Evolutionary conservation across 768 basidiomycete genomes (phyloP).

Genomic region (Suillus paluster): DNA sequence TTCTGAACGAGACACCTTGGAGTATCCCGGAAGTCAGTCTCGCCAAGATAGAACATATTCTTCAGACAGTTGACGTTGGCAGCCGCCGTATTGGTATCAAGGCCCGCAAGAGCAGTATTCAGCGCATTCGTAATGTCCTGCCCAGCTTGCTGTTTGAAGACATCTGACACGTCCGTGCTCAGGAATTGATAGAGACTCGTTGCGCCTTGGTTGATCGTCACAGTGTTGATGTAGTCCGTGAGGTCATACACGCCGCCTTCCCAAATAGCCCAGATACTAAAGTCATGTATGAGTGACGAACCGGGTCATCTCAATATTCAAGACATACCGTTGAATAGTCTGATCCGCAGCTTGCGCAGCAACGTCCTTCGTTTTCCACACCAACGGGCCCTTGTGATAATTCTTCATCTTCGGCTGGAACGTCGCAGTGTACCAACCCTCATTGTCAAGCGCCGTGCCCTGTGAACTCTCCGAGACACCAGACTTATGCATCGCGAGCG

Average conservation of each 20-base stretch:
- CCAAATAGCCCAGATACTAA: slow-evolving; percentile 84
- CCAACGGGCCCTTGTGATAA: slow-evolving; percentile 83
- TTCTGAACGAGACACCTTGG: slow-evolving; percentile 86
- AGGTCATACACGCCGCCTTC: slow-evolving; percentile 79
- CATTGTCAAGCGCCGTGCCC: slow-evolving; percentile 48
- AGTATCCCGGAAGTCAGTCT: slow-evolving; percentile 77
- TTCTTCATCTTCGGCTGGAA: slow-evolving; percentile 79
- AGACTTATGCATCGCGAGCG: slow-evolving; percentile 76
- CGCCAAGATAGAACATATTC: slow-evolving; percentile 77
- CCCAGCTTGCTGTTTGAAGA: slow-evolving; percentile 84
- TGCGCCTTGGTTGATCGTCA: slow-evolving; percentile 51
- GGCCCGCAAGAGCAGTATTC: slow-evolving; percentile 55
- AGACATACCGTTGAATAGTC: slow-evolving; percentile 50
- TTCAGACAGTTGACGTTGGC: slow-evolving; percentile 72
- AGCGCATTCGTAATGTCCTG: slow-evolving; percentile 79
- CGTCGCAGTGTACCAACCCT: slow-evolving; percentile 75
- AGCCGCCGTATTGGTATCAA: slow-evolving; percentile 50
- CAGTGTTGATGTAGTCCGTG: slow-evolving; percentile 85
- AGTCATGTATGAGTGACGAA: slow-evolving; percentile 1
- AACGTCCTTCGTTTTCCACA: slow-evolving; percentile 56
- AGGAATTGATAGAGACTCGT: slow-evolving; percentile 66
- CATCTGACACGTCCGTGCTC: slow-evolving; percentile 57
- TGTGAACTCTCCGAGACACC: slow-evolving; percentile 55
- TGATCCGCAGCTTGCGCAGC: slow-evolving; percentile 51
- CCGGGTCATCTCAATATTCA: neutral